Percentiles rank a stretch among this genome's conserved stretches.
Conservation (phyloP, 2,329 filamentous ascomycete species). For the Penicillium aurantiogriseum region DNA sequence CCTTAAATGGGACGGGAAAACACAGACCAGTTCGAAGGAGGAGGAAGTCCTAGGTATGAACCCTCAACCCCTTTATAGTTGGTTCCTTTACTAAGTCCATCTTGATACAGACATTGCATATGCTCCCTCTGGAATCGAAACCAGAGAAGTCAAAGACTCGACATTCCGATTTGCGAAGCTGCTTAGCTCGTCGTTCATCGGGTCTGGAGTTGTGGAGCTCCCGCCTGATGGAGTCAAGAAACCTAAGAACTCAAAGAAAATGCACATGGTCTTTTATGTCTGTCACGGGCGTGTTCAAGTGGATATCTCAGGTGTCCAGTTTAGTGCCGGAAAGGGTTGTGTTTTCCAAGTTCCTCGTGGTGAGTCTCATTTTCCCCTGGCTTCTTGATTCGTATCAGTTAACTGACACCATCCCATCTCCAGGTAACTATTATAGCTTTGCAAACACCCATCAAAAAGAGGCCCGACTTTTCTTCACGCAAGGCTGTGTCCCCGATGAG, state of each 20-base stretch:
- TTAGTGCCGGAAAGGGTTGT: conserved; percentile 81
- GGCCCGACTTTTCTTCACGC: conserved; percentile 86
- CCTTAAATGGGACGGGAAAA: conserved; percentile 43
- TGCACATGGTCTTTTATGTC: conserved; percentile 97
- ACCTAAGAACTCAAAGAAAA: conserved; percentile 87
- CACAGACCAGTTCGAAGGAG: conserved; percentile 38
- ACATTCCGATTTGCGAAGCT: conserved; percentile 89
- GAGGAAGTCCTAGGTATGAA: conserved; percentile 43
- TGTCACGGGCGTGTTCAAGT: conserved; percentile 79
- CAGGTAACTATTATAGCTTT: conserved; percentile 93
- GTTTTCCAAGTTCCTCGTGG: conserved; percentile 95
- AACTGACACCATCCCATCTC: neutral
- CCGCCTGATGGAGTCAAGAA: conserved; percentile 80
- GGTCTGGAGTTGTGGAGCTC: conserved; percentile 84
- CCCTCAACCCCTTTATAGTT: neutral
- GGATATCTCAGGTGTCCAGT: conserved; percentile 57
- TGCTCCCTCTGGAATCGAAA: conserved; percentile 56
- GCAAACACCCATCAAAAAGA: conserved; percentile 70
- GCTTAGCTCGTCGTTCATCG: conserved; percentile 79
- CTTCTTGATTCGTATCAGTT: neutral
- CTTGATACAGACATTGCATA: conserved; percentile 57
- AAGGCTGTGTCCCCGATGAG: conserved; percentile 65
- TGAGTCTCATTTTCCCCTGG: conserved; percentile 48
- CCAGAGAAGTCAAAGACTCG: conserved; percentile 59
- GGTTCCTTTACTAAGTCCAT: conserved; percentile 3